Evolutionary conservation across 352 stramenopile species (phyloP).

Genomic region (Pythium periplocum): DNA sequence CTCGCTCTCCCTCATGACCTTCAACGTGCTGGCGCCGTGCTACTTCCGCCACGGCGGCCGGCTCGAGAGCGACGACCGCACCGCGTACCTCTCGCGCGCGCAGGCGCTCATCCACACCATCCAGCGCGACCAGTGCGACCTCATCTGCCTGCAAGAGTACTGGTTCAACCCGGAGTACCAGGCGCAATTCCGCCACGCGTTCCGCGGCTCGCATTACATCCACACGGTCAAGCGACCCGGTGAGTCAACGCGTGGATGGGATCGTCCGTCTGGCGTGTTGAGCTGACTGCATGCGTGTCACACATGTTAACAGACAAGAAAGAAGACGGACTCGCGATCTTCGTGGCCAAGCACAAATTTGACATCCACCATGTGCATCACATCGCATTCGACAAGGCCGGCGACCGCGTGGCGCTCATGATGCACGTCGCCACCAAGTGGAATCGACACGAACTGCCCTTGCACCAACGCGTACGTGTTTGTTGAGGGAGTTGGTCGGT

Average conservation of each 20-base stretch:
- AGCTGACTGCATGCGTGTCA: too few relatives aligned
- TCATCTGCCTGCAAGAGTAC: conserved; percentile 84
- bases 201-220: conserved; percentile 59
- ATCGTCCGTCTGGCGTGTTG: too few relatives aligned
- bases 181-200: conserved; percentile 50
- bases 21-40: conserved; percentile 84
- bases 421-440: conserved; percentile 81
- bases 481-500: not conserved
- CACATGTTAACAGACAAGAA: conserved; percentile 29
- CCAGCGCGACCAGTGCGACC: conserved; percentile 63
- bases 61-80: conserved; percentile 57
- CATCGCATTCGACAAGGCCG: conserved; percentile 64
- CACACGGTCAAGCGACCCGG: conserved; percentile 70
- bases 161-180: conserved; percentile 84
- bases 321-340: conserved; percentile 75
- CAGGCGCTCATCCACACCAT: conserved; percentile 67
- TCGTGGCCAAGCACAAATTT: conserved; percentile 71
- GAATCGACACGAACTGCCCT: conserved; percentile 39
- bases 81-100: conserved; percentile 59
- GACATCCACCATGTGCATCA: conserved; percentile 76
- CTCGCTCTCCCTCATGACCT: conserved; percentile 79
- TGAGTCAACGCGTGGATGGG: not conserved
- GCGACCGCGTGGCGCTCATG: conserved; percentile 79
- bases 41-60: conserved; percentile 82
- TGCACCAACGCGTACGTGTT: conserved; percentile 41